Evolutionary conservation across 805 yeast genomes (phyloP).

Genomic region (Pichia eremophila): DNA sequence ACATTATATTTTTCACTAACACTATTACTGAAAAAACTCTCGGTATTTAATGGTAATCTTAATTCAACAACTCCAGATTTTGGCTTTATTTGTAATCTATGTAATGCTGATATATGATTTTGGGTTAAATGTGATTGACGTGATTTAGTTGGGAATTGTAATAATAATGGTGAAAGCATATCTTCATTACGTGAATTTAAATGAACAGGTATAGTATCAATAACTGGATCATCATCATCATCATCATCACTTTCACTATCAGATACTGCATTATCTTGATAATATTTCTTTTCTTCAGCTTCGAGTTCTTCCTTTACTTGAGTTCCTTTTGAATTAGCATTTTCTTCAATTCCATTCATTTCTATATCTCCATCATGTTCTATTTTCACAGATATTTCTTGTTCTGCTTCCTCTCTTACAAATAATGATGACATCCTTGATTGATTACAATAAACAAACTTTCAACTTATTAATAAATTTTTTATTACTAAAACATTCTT

Average conservation of each 20-base stretch:
- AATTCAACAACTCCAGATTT: constrained; percentile 60
- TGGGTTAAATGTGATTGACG: constrained; percentile 18
- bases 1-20: constrained; percentile 52
- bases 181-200: constrained; percentile 19
- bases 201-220: constrained; percentile 51
- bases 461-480: too few species aligned
- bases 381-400: not conserved
- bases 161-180: constrained; percentile 27
- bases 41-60: constrained; percentile 64
- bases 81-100: constrained; percentile 37
- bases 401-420: constrained; percentile 9
- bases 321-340: not conserved
- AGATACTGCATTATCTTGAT: not conserved
- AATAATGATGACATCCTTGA: constrained; percentile 9
- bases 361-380: constrained; percentile 2
- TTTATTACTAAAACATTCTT: too few species aligned
- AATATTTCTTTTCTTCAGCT: not conserved
- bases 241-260: constrained; percentile 11
- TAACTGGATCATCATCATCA: constrained; percentile 49
- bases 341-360: constrained; percentile 1
- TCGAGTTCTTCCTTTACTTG: not conserved
- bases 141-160: constrained; percentile 54
- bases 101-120: constrained; percentile 1
- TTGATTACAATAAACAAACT: too few species aligned
- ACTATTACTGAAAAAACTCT: constrained; percentile 54